Conservation (phyloP, 345 rosid genomes). For the Jatropha curcas region DNA sequence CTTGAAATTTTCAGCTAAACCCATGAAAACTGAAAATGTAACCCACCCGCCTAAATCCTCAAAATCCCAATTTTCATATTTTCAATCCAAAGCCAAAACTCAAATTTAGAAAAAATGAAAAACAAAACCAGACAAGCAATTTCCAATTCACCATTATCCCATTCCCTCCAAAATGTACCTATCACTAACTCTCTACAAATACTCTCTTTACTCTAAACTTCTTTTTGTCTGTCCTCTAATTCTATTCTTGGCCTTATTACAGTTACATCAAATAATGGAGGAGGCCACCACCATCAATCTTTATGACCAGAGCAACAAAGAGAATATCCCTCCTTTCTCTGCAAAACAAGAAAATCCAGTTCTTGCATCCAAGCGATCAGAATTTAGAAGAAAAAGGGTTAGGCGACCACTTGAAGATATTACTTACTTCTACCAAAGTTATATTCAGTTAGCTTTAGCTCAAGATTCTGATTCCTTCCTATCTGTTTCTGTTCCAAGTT, state of each 20-base stretch:
- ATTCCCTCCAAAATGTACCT: too few relatives aligned
- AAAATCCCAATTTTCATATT: too few relatives aligned
- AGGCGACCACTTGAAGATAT: slow-evolving; percentile 31
- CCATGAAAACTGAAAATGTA: too few relatives aligned
- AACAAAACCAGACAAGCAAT: too few relatives aligned
- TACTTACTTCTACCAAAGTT: slow-evolving; percentile 9
- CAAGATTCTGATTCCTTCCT: not conserved
- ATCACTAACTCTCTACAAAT: too few relatives aligned
- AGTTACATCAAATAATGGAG: not conserved
- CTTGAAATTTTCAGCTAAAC: too few relatives aligned
- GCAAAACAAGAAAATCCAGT: slow-evolving; percentile 9
- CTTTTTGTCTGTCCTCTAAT: not conserved
- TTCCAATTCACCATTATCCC: too few relatives aligned
- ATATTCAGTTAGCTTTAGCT: slow-evolving; percentile 5
- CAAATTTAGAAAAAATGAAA: too few relatives aligned
- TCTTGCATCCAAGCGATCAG: not conserved
- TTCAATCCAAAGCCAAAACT: too few relatives aligned
- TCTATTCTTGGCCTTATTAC: not conserved
- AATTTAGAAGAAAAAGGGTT: slow-evolving; percentile 22
- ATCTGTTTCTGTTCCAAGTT: not conserved
- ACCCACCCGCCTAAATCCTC: too few relatives aligned
- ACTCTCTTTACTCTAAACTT: too few relatives aligned
- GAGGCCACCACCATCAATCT: not conserved
- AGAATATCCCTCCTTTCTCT: slow-evolving; percentile 23
- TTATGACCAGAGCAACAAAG: not conserved